Evolutionary conservation across 108 stramenopile species (phyloP).

Genomic region (Nannochloropsis gaditana): DNA sequence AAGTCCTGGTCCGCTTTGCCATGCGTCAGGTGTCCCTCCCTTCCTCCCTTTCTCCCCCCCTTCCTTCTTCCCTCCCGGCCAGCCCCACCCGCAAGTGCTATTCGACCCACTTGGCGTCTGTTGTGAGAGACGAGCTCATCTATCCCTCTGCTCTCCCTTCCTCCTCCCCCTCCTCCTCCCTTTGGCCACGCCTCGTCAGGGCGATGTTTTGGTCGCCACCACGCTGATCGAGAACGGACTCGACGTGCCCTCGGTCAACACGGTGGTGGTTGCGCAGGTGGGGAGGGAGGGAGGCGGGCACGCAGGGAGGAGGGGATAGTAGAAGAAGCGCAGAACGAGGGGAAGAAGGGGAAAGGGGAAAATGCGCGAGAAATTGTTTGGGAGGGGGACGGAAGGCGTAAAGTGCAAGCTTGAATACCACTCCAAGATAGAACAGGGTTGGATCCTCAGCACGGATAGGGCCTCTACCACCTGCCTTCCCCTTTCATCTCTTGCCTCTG

Average conservation of each 20-base stretch:
- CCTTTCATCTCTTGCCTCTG: background rate
- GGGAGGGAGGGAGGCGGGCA: too few relatives aligned
- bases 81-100: background rate
- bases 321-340: background rate
- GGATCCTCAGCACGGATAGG: background rate
- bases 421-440: background rate
- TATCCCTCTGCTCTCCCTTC: background rate
- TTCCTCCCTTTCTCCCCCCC: background rate
- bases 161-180: background rate
- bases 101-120: background rate
- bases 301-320: too few relatives aligned
- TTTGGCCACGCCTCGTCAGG: background rate
- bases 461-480: background rate
- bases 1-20: constrained; percentile 21
- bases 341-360: background rate
- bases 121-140: background rate
- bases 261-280: constrained; percentile 71
- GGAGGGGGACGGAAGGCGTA: background rate
- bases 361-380: too few relatives aligned
- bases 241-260: constrained; percentile 88
- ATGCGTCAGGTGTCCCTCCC: background rate
- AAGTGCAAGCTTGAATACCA: background rate
- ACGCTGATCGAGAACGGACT: constrained; percentile 96
- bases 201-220: constrained; percentile 84
- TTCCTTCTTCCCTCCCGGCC: background rate